Evolutionary conservation across 2,329 filamentous ascomycete species (phyloP), one percentile per base, ranked within the genome.

Genomic region (Sclerotinia minor): DNA sequence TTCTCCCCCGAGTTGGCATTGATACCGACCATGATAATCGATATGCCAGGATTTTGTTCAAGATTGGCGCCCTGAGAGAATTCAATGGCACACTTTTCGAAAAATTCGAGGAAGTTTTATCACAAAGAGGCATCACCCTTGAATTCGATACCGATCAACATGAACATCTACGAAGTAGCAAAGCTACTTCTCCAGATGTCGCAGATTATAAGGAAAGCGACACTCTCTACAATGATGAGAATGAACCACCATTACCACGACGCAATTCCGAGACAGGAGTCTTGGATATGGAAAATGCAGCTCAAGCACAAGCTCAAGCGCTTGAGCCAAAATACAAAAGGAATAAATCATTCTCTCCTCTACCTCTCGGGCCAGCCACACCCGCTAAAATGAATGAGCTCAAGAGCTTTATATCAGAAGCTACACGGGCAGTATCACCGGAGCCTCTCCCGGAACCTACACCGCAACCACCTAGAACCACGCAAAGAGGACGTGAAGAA

Each of bases 11-110:
- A 71, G 82, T 91, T 80, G 89, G 87, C 66, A 81, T 92, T 71
- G 84, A 92, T 69, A 84, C 87, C n/a, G 88, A 91, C 73, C 83
- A 90, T 72, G 91, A 94, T 74, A 87, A 88, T 73, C 87, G 90
- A 72, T 89, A 93, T 75, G 88, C 92, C 71, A 87, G 89, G 71
- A 88, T 96, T 74, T 80, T 97, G 67, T 92, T 95, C 77, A 89
- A 89, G 74, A 87, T 97, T 76, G 90, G 91, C 64, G 88, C 87
- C 69, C 84, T 87, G 74, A 83, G 83, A 68, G 84, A 85, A 58
- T 44, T 44, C 55, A 79, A 84, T 58, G 80, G 79, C 45, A 83
- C 83, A 5, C 81, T 96, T 38, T 83, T 87, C 71, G 86, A 89
- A 68, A 90, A 89, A 72, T 94, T 95, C 74, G 85, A 88, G 77